These are phyloP conservation scores for Lipomyces mesembrius DNA, from an alignment of 805 yeast species.

Conservation along the genomic window DNA sequence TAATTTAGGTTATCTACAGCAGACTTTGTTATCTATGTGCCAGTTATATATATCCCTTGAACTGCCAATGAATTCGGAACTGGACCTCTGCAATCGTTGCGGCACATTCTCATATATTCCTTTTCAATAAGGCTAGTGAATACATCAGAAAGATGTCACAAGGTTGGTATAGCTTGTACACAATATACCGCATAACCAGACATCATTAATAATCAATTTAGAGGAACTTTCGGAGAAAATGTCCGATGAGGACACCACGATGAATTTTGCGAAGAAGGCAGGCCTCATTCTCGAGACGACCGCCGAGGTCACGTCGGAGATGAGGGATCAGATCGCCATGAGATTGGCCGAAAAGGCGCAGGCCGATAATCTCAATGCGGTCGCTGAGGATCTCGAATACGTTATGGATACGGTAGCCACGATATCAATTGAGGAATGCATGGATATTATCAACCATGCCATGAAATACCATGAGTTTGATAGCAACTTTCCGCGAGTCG, in stretches of 20 bases:
- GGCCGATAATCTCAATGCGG: neutral
- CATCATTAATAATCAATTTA: too few relatives aligned
- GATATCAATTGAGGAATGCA: slow-evolving; percentile 48
- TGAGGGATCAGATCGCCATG: slow-evolving; percentile 1
- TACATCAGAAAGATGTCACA: too few relatives aligned
- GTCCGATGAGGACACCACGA: neutral
- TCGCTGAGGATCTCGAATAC: neutral
- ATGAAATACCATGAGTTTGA: slow-evolving; percentile 51
- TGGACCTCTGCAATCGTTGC: too few relatives aligned
- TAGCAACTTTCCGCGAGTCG: slow-evolving; percentile 51
- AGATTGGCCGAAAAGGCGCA: neutral
- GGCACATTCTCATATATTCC: too few relatives aligned
- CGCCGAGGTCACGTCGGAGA: neutral
- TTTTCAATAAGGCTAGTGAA: too few relatives aligned
- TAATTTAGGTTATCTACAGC: too few relatives aligned
- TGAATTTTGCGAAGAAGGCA: neutral
- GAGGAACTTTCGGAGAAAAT: too few relatives aligned
- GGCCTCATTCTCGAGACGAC: neutral
- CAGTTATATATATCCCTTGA: too few relatives aligned
- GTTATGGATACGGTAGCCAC: slow-evolving; percentile 46
- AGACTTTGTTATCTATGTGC: too few relatives aligned
- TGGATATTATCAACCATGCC: slow-evolving; percentile 48
- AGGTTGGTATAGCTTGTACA: too few relatives aligned
- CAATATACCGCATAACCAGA: too few relatives aligned
- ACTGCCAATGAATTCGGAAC: too few relatives aligned